Percentiles rank a stretch among this genome's conserved stretches.
Conservation (phyloP, 345 rosid species). For the Stellera chamaejasme region DNA sequence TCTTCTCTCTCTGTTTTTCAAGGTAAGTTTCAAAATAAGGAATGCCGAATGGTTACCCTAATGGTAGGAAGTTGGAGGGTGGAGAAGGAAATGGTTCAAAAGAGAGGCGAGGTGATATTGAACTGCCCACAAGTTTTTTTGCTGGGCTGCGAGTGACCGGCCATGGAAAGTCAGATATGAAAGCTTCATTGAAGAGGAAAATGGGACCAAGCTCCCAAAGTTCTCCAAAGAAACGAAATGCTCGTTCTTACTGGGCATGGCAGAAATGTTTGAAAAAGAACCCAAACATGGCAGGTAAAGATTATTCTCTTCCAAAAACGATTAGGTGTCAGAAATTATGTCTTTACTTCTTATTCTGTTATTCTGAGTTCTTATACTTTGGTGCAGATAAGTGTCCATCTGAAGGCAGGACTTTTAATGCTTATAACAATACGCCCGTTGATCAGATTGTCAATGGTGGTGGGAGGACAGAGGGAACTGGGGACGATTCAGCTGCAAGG, state of each 20-base stretch:
- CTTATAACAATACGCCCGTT: not conserved
- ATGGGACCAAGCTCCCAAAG: slow-evolving; percentile 22
- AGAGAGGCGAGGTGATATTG: too few species aligned
- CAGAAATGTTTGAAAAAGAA: slow-evolving; percentile 24
- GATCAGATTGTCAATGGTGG: too few species aligned
- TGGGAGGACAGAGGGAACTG: too few species aligned
- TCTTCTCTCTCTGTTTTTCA: too few species aligned
- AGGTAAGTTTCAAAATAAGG: too few species aligned
- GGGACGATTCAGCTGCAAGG: too few species aligned
- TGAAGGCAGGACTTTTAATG: not conserved
- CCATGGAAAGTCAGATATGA: slow-evolving; percentile 49
- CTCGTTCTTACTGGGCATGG: slow-evolving; percentile 38
- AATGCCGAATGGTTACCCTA: too few species aligned
- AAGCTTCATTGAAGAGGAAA: slow-evolving; percentile 22
- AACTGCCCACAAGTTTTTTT: slow-evolving; percentile 12
- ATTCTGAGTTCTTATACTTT: not conserved
- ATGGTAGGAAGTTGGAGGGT: too few species aligned
- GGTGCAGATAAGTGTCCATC: not conserved
- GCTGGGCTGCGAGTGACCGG: slow-evolving; percentile 19
- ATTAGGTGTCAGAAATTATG: not conserved
- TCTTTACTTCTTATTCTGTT: slow-evolving; percentile 1
- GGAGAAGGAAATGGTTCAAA: too few species aligned
- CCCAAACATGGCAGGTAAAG: slow-evolving; percentile 23
- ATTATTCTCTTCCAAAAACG: not conserved
- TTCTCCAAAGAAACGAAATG: slow-evolving; percentile 19